Base-by-base conservation (phyloP, 2,329 filamentous ascomycete species). In the Lachnellula subtilissima region DNA sequence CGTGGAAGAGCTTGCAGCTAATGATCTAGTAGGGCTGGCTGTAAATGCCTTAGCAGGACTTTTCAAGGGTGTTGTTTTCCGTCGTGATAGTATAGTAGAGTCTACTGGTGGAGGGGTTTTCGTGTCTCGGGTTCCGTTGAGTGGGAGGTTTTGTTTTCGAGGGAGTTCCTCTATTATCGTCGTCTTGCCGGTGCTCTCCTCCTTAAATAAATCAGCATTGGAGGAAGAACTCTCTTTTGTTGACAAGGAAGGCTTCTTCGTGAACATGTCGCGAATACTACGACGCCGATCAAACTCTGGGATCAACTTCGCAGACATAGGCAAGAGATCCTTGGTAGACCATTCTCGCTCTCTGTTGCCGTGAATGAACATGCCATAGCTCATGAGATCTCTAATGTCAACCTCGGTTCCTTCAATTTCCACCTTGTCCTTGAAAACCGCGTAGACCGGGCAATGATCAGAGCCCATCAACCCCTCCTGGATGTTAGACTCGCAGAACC, bases 371-470 rank as follows among this genome's bases (percentile, higher is more conserved):
- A 88, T 81, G 8, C 84, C 88, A 1, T 89, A 87, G 63, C 94
- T 97, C 80, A 97, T 82, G 50, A 94, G 71, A 67, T 97, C 91
- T 28, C 78, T 71, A 2, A 91, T 75, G 62, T 85, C 70, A 2
- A 80, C 69, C 47, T 81, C 71, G 46, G 75, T 65, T 0, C 75
- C 79, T 14, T 78, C 71, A 5, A 80, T 62, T 0, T 67, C 65
- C 2, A 96, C 81, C 2, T 67, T 75, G 37, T 92, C 83, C 17
- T 85, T 83, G 23, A 95, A 76, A 2, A 81, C 79, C 0, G 86
- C 91, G 70, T 88, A 97, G 1, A 97, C 93, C 0, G 94, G 94
- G 65, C 94, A 99, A 71, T 99, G 94, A 68, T 99, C 94, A 1
- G 93, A 97, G 0, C 94, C 94, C 80, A 96, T 87, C 22, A 97